phyloP scores from a whole-genome alignment of 2,329 filamentous ascomycete species.

The Coleophoma crateriformis region DNA sequence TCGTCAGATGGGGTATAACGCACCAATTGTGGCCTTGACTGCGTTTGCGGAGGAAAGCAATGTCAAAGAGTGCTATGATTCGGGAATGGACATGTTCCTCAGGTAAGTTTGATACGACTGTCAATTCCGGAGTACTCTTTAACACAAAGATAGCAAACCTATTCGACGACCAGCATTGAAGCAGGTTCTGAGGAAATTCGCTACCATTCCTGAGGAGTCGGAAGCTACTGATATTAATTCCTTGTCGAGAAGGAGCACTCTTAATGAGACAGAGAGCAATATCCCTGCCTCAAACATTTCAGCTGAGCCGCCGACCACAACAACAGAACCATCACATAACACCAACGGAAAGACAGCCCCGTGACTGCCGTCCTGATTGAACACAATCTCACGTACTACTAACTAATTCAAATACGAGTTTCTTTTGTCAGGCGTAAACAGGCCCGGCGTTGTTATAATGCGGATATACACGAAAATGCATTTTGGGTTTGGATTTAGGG shows the following conservation, averaged over 20 bases:
- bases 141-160: conserved; percentile 42
- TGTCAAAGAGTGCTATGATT: conserved; percentile 78
- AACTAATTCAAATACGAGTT: not conserved
- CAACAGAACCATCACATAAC: not conserved
- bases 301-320: not conserved
- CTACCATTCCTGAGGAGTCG: conserved; percentile 70
- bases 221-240: conserved; percentile 15
- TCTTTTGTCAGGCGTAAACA: not conserved
- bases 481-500: too few species aligned
- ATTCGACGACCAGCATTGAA: conserved; percentile 82
- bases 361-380: not conserved
- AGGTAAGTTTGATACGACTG: conserved; percentile 7
- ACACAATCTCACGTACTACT: not conserved
- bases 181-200: conserved; percentile 78
- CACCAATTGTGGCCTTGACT: conserved; percentile 85
- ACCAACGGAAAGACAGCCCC: not conserved
- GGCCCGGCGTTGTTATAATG: too few species aligned
- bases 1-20: conserved; percentile 77
- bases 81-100: conserved; percentile 89
- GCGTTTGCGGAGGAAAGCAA: conserved; percentile 91
- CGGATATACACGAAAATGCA: too few species aligned
- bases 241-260: conserved; percentile 12
- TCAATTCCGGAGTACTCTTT: not conserved
- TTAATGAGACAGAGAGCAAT: not conserved
- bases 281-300: not conserved